Percentiles rank a stretch among this genome's conserved stretches.
phyloP scores from a whole-genome alignment of 441 rosid genomes.

The Gossypium davidsonii region DNA sequence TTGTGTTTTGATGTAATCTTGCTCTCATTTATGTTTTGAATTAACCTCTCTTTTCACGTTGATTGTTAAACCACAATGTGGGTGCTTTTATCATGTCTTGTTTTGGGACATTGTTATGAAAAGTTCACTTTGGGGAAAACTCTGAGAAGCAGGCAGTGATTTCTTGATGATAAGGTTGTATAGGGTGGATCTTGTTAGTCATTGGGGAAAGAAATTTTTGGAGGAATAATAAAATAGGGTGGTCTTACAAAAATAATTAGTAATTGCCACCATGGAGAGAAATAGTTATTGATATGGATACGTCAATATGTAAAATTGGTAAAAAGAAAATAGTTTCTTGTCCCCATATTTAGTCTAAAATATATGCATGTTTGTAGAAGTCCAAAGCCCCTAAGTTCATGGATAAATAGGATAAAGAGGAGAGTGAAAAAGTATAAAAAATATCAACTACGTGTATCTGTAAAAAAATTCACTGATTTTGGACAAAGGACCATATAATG shows the following conservation, averaged over 20 bases:
- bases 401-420: background rate
- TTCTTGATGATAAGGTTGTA: background rate
- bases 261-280: background rate
- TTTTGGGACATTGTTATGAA: background rate
- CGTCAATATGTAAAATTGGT: background rate
- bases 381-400: background rate
- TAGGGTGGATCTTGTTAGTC: background rate
- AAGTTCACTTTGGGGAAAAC: background rate
- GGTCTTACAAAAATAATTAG: background rate
- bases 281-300: background rate
- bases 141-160: background rate
- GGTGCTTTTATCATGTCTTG: background rate
- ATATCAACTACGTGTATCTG: background rate
- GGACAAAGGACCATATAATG: background rate
- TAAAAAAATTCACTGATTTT: background rate
- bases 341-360: background rate
- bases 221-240: background rate
- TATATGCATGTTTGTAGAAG: background rate
- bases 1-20: background rate
- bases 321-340: background rate
- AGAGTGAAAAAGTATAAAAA: background rate
- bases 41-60: background rate
- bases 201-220: background rate
- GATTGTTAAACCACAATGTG: background rate
- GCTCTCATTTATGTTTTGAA: background rate